Conservation (phyloP, 108 stramenopile genomes). For the Bacterosira constricta region DNA sequence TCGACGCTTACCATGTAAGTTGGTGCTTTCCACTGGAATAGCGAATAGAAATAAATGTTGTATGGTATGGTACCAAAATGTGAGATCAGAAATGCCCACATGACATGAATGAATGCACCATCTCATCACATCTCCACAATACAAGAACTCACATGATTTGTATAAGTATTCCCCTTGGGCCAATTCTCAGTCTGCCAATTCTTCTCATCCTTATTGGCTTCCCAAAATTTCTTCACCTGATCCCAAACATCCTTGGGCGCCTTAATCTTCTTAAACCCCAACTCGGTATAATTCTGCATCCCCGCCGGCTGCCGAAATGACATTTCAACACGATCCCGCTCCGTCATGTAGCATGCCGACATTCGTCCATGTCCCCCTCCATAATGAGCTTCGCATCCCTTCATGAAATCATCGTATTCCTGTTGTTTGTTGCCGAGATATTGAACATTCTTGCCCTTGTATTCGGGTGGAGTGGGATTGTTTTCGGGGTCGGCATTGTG, state of each 20-base stretch:
- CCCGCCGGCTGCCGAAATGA: conserved; percentile 69
- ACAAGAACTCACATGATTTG: conserved; percentile 56
- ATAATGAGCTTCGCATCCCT: conserved; percentile 63
- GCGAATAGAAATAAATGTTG: neutral
- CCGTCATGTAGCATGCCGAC: conserved; percentile 52
- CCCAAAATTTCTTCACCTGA: conserved; percentile 69
- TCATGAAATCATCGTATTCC: conserved; percentile 60
- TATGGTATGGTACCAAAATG: neutral
- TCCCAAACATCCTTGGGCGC: conserved; percentile 63
- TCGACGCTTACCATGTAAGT: conserved; percentile 78
- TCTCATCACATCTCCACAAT: too few species aligned
- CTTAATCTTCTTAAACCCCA: conserved; percentile 69
- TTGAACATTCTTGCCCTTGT: conserved; percentile 62
- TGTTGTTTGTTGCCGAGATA: conserved; percentile 65
- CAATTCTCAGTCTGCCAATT: conserved; percentile 54
- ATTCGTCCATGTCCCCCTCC: conserved; percentile 24
- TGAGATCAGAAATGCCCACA: too few species aligned
- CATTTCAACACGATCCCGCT: conserved; percentile 83
- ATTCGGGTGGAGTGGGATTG: conserved; percentile 53
- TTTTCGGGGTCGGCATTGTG: conserved; percentile 67
- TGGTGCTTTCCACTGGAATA: conserved; percentile 49
- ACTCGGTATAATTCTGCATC: conserved; percentile 77
- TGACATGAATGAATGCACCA: too few species aligned
- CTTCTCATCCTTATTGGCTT: conserved; percentile 58
- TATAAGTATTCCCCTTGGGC: conserved; percentile 79